A percentile compares a stretch with the other conserved stretches of the same genome.
These are phyloP conservation scores for Marchantia paleacea DNA, from an alignment of 225 moss, liverwort and hornwort genomes.

Conservation along the genomic window DNA sequence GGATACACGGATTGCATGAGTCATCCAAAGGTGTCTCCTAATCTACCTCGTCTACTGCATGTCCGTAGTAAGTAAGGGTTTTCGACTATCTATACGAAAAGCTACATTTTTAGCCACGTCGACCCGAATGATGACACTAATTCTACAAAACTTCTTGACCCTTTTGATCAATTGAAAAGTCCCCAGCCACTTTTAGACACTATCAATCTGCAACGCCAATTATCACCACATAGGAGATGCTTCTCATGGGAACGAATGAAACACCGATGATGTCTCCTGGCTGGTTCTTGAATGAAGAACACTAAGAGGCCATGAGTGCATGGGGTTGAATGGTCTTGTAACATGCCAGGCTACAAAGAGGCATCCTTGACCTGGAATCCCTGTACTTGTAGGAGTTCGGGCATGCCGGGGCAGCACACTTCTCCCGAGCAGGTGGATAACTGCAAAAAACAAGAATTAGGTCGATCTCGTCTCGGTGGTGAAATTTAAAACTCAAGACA, in stretches of 20 bases:
- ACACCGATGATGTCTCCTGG: neutral
- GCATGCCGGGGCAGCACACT: slow-evolving; percentile 84
- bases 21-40: neutral
- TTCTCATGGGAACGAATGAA: neutral
- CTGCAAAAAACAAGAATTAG: slow-evolving; percentile 23
- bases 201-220: neutral
- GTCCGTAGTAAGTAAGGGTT: neutral
- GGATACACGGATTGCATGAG: neutral
- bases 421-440: slow-evolving; percentile 68
- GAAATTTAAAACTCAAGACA: neutral
- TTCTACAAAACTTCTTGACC: slow-evolving; percentile 4
- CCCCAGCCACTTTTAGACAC: too few relatives aligned
- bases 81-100: neutral
- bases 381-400: slow-evolving; percentile 68
- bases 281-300: neutral
- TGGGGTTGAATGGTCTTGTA: slow-evolving; percentile 54
- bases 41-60: neutral
- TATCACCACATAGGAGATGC: too few relatives aligned
- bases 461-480: neutral
- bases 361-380: slow-evolving; percentile 70
- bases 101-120: neutral
- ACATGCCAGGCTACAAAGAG: slow-evolving; percentile 91
- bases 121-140: neutral
- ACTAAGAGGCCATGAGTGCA: slow-evolving; percentile 25
- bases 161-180: neutral